Conservation (phyloP, 306 rosid genomes). For the Lithocarpus polystachyus region DNA sequence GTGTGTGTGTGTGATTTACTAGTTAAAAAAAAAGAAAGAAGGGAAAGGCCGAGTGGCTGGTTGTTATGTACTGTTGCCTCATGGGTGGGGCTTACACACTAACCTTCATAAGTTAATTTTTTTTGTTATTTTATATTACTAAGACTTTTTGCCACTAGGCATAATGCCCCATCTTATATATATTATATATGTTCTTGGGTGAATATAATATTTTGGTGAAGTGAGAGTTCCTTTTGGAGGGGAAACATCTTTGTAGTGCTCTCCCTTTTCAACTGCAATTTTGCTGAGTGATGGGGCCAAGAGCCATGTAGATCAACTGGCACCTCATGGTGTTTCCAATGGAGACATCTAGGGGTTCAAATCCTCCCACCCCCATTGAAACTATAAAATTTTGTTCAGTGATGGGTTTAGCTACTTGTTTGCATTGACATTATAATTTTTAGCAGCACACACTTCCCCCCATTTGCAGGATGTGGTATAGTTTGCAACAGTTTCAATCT, state of each 20-base stretch:
- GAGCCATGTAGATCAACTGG: too few species aligned
- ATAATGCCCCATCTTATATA: background rate
- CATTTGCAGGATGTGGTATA: slow-evolving; percentile 69
- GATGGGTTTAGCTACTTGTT: slow-evolving; percentile 6
- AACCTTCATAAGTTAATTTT: background rate
- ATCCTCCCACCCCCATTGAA: too few species aligned
- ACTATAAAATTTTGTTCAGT: background rate
- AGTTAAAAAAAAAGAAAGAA: too few species aligned
- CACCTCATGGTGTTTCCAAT: too few species aligned
- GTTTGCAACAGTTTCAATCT: slow-evolving; percentile 54
- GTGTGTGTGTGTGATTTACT: too few species aligned
- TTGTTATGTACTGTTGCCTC: background rate
- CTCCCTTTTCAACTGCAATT: background rate
- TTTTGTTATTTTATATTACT: background rate
- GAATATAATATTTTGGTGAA: background rate
- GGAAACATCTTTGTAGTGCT: background rate
- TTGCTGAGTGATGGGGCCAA: background rate
- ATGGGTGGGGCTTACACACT: background rate
- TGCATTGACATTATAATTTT: slow-evolving; percentile 16
- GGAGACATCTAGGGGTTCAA: too few species aligned
- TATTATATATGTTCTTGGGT: background rate
- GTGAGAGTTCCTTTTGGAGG: background rate
- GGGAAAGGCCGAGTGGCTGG: background rate
- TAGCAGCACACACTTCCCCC: slow-evolving; percentile 35
- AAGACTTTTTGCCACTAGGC: background rate